Evolutionary conservation across 1,284 basidiomycete genomes (phyloP), one percentile per base, ranked within the genome.

Genomic region (Cutaneotrichosporon dermatis): DNA sequence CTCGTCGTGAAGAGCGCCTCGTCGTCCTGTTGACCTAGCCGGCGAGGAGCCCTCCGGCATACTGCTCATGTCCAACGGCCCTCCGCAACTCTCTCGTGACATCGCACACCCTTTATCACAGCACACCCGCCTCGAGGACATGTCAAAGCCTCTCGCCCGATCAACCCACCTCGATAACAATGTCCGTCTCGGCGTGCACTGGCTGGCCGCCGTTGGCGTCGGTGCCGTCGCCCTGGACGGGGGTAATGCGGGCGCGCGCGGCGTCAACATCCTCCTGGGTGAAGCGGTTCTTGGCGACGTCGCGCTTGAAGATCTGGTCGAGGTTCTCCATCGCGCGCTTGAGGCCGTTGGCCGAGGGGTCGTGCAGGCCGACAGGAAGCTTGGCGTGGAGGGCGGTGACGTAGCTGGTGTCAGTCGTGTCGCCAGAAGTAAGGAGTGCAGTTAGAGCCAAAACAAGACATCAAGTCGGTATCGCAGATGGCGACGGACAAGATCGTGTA

Each of bases 81-180:
- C 25, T 25, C 25, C 25, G 2, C 25, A 2, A 25, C 25, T 25
- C 25, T 25, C 25, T 25, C 25, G 25, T 25, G n/a, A n/a, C n/a
- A n/a, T n/a, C n/a, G n/a, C n/a, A n/a, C n/a, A n/a, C n/a, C n/a
- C n/a, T n/a, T n/a, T n/a, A n/a, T n/a, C n/a, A n/a, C n/a, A n/a
- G n/a, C n/a, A n/a, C n/a, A n/a, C n/a, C n/a, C n/a, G n/a, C n/a
- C n/a, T n/a, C n/a, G n/a, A n/a, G n/a, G n/a, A n/a, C n/a, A n/a
- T n/a, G n/a, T n/a, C n/a, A n/a, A n/a, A n/a, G n/a, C n/a, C n/a
- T n/a, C n/a, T n/a, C n/a, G n/a, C n/a, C n/a, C n/a, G n/a, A n/a
- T n/a, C n/a, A n/a, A n/a, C n/a, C 62, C 60, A 88, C 89, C 83
- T 98, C 94, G 57, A 97, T 83, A 44, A 92, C 89, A 83, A 97